Evolutionary conservation across 2,329 filamentous ascomycete genomes (phyloP).

Genomic region (Aspergillus hortae): DNA sequence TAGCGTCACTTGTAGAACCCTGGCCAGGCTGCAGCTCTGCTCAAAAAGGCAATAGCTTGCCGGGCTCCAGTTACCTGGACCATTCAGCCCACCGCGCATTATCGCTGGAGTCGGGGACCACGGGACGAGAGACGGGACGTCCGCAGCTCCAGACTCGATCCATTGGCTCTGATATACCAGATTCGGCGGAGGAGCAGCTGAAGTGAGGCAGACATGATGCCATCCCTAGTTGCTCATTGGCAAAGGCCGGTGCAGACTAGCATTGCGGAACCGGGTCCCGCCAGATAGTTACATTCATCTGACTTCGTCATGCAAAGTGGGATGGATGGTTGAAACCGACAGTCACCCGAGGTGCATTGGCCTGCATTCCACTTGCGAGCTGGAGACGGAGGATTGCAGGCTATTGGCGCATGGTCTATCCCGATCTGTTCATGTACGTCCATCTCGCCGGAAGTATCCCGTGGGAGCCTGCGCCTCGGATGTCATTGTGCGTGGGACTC

Average conservation of each 20-base stretch:
- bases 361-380: not conserved
- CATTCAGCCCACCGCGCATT: slow-evolving; percentile 9
- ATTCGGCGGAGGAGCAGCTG: slow-evolving; percentile 14
- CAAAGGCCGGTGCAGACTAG: slow-evolving; percentile 9
- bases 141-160: slow-evolving; percentile 4
- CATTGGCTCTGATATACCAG: slow-evolving; percentile 16
- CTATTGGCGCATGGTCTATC: slow-evolving; percentile 1
- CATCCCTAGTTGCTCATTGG: slow-evolving; percentile 16
- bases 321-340: not conserved
- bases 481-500: slow-evolving; percentile 15
- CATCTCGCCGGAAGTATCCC: slow-evolving; percentile 15
- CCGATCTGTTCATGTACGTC: slow-evolving; percentile 11
- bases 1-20: slow-evolving; percentile 12
- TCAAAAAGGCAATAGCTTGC: slow-evolving; percentile 2
- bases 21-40: slow-evolving; percentile 12
- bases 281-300: slow-evolving; percentile 6
- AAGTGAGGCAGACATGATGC: slow-evolving; percentile 10
- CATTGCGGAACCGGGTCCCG: slow-evolving; percentile 7
- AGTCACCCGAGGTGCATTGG: not conserved
- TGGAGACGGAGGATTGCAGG: not conserved
- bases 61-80: slow-evolving; percentile 6
- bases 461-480: slow-evolving; percentile 4
- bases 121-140: slow-evolving; percentile 9
- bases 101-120: slow-evolving; percentile 7
- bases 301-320: slow-evolving; percentile 1